Evolutionary conservation across 129 eudicot species (phyloP).

Genomic region (Saposhnikovia divaricata): DNA sequence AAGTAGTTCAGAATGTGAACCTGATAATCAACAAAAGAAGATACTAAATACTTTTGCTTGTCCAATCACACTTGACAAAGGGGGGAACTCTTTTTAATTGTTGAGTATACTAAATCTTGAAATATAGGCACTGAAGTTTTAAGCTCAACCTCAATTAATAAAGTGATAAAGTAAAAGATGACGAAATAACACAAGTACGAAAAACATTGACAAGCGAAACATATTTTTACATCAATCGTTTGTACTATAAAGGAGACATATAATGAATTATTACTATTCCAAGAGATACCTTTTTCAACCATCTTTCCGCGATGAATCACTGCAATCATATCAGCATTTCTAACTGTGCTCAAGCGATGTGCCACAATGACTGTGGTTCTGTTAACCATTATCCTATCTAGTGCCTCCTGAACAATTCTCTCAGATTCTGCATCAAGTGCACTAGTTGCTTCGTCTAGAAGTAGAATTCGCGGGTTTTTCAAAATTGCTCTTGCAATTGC

Average conservation of each 20-base stretch:
- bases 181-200: not conserved
- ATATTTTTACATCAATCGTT: not conserved
- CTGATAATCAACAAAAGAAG: conserved; percentile 23
- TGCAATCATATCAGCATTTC: conserved; percentile 69
- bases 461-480: conserved; percentile 69
- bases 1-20: conserved; percentile 58
- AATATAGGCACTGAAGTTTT: not conserved
- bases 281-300: conserved; percentile 60
- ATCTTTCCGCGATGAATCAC: conserved; percentile 71
- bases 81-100: not conserved
- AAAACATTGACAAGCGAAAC: not conserved
- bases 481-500: conserved; percentile 80
- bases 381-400: conserved; percentile 71
- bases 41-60: not conserved
- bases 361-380: conserved; percentile 79
- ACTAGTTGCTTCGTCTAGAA: conserved; percentile 83
- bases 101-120: not conserved
- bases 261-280: not conserved
- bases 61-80: not conserved
- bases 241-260: not conserved
- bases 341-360: conserved; percentile 63
- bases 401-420: conserved; percentile 79
- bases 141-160: not conserved
- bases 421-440: conserved; percentile 88
- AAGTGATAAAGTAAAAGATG: not conserved